Conservation (phyloP, 2,329 filamentous ascomycete species). For the Periglandula ipomoeae region DNA sequence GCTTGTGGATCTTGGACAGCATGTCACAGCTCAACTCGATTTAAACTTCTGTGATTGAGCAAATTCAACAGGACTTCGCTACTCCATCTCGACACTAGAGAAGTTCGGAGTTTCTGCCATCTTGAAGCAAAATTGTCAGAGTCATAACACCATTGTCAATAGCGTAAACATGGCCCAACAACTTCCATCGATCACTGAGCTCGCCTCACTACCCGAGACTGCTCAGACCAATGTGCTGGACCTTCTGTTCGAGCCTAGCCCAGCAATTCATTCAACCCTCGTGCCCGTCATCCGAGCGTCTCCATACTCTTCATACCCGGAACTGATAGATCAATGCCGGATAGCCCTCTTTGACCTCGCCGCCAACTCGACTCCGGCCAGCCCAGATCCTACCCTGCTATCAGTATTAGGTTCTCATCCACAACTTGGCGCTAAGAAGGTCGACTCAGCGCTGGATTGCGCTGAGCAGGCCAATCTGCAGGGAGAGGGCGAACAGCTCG, state of each 20-base stretch:
- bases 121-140: not conserved
- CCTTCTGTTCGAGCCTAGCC: conserved; percentile 75
- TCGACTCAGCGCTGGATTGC: conserved; percentile 73
- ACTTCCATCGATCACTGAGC: conserved; percentile 47
- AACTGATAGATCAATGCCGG: conserved; percentile 59
- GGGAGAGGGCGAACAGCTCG: conserved; percentile 51
- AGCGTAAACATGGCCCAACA: conserved; percentile 13
- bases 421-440: conserved; percentile 69
- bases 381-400: conserved; percentile 47
- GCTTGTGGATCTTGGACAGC: not conserved
- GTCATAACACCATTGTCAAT: not conserved
- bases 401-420: conserved; percentile 74
- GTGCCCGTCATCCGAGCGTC: conserved; percentile 51
- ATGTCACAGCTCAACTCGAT: not conserved
- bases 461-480: conserved; percentile 74
- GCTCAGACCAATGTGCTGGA: conserved; percentile 56
- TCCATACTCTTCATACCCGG: conserved; percentile 56
- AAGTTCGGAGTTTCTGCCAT: not conserved
- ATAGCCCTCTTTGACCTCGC: conserved; percentile 52
- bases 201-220: conserved; percentile 46
- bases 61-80: not conserved
- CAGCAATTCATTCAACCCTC: conserved; percentile 62
- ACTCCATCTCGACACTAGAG: too few relatives aligned
- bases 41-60: not conserved
- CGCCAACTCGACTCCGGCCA: conserved; percentile 35